Percentiles rank a stretch among this genome's conserved stretches.
Evolutionary conservation across 352 stramenopile genomes (phyloP).

Genomic region (Halophytophthora batemanensis): DNA sequence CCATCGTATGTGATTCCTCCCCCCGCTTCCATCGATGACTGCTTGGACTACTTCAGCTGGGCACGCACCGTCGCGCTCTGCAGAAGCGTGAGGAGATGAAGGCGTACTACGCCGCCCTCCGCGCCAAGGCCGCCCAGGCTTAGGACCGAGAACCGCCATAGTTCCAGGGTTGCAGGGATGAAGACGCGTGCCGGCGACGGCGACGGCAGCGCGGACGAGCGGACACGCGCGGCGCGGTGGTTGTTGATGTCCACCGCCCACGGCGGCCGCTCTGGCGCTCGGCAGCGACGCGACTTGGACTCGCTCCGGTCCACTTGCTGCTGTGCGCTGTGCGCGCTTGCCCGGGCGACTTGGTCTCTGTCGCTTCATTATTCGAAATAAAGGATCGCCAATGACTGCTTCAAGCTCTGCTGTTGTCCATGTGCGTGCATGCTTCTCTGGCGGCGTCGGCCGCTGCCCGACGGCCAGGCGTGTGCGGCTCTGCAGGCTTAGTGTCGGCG

Average conservation of each 20-base stretch:
- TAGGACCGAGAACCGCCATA: slow-evolving; percentile 43
- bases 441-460: too few species aligned
- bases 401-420: slow-evolving; percentile 19
- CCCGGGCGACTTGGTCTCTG: slow-evolving; percentile 27
- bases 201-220: slow-evolving; percentile 19
- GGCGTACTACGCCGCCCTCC: slow-evolving; percentile 95
- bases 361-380: slow-evolving; percentile 80
- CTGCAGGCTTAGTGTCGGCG: too few species aligned
- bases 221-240: slow-evolving; percentile 16
- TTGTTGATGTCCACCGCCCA: slow-evolving; percentile 26
- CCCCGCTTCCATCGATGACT: neutral
- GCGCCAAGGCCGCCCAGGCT: slow-evolving; percentile 91
- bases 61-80: slow-evolving; percentile 97
- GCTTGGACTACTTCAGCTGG: slow-evolving; percentile 71
- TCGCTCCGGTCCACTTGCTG: slow-evolving; percentile 16
- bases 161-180: slow-evolving; percentile 42
- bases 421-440: slow-evolving; percentile 4
- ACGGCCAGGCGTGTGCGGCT: too few species aligned
- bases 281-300: neutral
- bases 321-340: slow-evolving; percentile 14
- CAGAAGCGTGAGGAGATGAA: slow-evolving; percentile 99
- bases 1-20: slow-evolving; percentile 2
- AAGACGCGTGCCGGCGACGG: slow-evolving; percentile 24
- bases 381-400: slow-evolving; percentile 70
- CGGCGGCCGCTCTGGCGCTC: slow-evolving; percentile 16